These are phyloP conservation scores for Tetraselmis striata DNA, from an alignment of 139 green algal species.

Conservation along the genomic window DNA sequence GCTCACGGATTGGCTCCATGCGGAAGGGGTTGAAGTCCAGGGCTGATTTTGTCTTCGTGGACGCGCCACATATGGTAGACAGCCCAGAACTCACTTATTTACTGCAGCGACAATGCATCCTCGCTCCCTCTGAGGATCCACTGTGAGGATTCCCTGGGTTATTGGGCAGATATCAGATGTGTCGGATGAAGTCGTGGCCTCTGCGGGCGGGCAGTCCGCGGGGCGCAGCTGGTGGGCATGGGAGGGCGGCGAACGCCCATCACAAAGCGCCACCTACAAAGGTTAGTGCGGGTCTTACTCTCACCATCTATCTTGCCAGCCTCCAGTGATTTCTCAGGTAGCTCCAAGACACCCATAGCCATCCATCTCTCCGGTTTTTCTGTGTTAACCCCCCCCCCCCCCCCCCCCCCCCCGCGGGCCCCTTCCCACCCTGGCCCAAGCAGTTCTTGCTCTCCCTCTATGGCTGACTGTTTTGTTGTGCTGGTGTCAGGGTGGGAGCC, in stretches of 20 bases:
- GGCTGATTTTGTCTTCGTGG: constrained; percentile 61
- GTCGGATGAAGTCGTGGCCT: neutral
- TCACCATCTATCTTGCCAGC: too few species aligned
- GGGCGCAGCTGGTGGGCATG: neutral
- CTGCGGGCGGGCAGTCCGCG: neutral
- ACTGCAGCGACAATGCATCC: neutral
- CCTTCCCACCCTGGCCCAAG: neutral
- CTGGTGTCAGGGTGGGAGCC: constrained; percentile 11
- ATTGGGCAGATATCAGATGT: neutral
- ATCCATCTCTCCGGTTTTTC: too few species aligned
- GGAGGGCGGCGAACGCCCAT: neutral
- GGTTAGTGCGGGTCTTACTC: too few species aligned
- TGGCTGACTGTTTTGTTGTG: too few species aligned
- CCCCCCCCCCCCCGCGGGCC: too few species aligned
- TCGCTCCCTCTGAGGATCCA: too few species aligned
- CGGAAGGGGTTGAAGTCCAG: constrained; percentile 61
- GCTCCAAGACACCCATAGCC: too few species aligned
- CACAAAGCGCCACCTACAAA: neutral
- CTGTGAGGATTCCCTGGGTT: neutral
- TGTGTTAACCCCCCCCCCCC: neutral
- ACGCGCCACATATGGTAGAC: constrained; percentile 39
- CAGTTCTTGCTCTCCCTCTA: too few species aligned
- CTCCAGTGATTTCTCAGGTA: too few species aligned
- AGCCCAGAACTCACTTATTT: neutral
- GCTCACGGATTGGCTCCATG: constrained; percentile 45